Evolutionary conservation across 495 filamentous ascomycete species (phyloP).

Genomic region (Lichenothelia convexa): DNA sequence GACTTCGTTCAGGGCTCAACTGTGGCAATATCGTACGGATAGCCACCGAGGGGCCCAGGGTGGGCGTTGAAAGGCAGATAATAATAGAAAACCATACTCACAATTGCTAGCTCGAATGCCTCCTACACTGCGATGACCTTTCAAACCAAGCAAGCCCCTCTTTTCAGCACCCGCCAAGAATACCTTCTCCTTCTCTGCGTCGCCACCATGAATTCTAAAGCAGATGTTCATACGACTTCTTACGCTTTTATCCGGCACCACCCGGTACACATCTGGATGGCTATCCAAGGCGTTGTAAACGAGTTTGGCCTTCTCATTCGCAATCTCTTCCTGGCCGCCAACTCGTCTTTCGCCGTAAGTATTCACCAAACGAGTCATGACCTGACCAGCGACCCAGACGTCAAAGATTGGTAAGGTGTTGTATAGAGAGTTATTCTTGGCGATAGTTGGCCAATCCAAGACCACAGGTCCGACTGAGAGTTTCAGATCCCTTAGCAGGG

Average conservation of each 20-base stretch:
- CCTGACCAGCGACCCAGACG: conserved; percentile 72
- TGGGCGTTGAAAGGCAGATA: neutral
- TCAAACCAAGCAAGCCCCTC: conserved; percentile 47
- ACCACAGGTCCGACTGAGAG: conserved; percentile 61
- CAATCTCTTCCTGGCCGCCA: conserved; percentile 47
- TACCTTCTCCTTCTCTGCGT: conserved; percentile 48
- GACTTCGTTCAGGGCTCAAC: no score
- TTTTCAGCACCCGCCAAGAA: conserved; percentile 57
- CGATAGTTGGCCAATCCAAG: conserved; percentile 59
- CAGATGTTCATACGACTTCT: conserved; percentile 87
- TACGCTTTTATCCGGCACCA: conserved; percentile 53
- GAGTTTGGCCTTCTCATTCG: conserved; percentile 49
- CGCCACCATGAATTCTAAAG: conserved; percentile 51
- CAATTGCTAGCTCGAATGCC: conserved; percentile 45
- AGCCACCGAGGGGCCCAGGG: conserved; percentile 10
- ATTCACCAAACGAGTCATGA: conserved; percentile 48
- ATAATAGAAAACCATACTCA: conserved; percentile 6
- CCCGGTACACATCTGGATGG: conserved; percentile 45
- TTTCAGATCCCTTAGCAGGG: conserved; percentile 52
- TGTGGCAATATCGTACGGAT: no score
- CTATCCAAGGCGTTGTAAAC: conserved; percentile 60
- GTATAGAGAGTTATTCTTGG: conserved; percentile 80
- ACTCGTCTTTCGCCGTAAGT: conserved; percentile 45
- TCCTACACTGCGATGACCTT: conserved; percentile 66
- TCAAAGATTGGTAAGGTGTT: conserved; percentile 93